Conservation (phyloP, 805 yeast genomes). For the Cyberlindnera saturnus region DNA sequence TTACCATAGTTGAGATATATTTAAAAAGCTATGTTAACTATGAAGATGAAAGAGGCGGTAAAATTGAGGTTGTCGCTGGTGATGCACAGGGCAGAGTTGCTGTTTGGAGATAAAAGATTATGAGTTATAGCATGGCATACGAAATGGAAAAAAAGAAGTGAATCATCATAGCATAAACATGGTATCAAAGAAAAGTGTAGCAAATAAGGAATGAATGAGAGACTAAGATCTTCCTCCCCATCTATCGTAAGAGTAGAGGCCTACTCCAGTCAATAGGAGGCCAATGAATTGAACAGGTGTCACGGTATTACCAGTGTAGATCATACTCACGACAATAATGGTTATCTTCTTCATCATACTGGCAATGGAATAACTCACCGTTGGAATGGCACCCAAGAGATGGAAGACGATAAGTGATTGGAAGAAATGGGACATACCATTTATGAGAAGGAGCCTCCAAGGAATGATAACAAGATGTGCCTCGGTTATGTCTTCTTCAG, state of each 20-base stretch:
- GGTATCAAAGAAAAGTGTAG: too few species aligned
- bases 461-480: constrained; percentile 30
- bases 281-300: constrained; percentile 43
- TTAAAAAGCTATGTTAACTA: constrained; percentile 27
- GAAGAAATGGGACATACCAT: constrained; percentile 71
- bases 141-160: not conserved
- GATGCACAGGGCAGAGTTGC: constrained; percentile 48
- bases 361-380: constrained; percentile 83
- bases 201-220: not conserved
- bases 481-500: constrained; percentile 13
- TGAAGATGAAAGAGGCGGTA: constrained; percentile 32
- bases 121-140: not conserved
- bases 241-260: constrained; percentile 57
- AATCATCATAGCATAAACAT: not conserved
- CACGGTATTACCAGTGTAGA: constrained; percentile 49
- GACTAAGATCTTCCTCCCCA: constrained; percentile 33
- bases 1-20: constrained; percentile 30
- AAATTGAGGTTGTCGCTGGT: constrained; percentile 44
- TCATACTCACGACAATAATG: constrained; percentile 70
- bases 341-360: constrained; percentile 85
- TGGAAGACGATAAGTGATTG: constrained; percentile 82
- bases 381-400: constrained; percentile 72
- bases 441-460: constrained; percentile 48
- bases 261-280: constrained; percentile 42
- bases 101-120: constrained; percentile 31